Percentiles rank a stretch among this genome's conserved stretches.
Evolutionary conservation across 768 basidiomycete species (phyloP).

Genomic region (Psilocybe cubensis): DNA sequence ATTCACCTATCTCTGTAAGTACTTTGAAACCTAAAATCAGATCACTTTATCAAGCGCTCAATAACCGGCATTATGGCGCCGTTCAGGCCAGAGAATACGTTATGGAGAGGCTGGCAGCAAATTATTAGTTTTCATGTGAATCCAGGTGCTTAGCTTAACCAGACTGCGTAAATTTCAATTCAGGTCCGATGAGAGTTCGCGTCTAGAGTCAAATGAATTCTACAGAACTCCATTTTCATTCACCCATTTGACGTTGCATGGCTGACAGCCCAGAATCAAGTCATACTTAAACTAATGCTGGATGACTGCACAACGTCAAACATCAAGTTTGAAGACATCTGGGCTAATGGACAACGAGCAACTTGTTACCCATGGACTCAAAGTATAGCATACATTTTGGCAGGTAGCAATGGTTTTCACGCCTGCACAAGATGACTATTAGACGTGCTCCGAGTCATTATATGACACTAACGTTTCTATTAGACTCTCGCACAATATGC

Average conservation of each 20-base stretch:
- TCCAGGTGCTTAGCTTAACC: background rate
- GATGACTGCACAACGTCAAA: too few species aligned
- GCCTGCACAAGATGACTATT: background rate
- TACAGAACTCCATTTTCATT: too few species aligned
- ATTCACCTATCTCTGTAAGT: slow-evolving; percentile 47
- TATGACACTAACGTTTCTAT: too few species aligned
- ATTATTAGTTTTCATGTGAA: slow-evolving; percentile 26
- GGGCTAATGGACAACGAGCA: too few species aligned
- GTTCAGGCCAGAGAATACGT: slow-evolving; percentile 39
- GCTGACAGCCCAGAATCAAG: too few species aligned
- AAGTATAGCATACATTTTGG: background rate
- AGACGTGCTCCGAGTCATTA: background rate
- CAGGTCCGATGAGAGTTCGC: too few species aligned
- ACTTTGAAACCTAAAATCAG: background rate
- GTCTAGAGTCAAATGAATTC: too few species aligned
- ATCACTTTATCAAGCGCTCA: background rate
- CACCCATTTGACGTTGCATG: too few species aligned
- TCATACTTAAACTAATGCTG: too few species aligned
- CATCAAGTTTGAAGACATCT: too few species aligned
- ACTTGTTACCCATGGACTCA: background rate
- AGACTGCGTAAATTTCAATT: too few species aligned
- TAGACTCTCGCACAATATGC: too few species aligned
- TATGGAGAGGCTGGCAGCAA: slow-evolving; percentile 39
- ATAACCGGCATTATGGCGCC: background rate
- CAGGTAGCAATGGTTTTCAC: background rate